A percentile compares a stretch with the other conserved stretches of the same genome.
These are phyloP conservation scores for Cordyceps cicadae DNA, from an alignment of 2,329 filamentous ascomycete species.

Conservation along the genomic window DNA sequence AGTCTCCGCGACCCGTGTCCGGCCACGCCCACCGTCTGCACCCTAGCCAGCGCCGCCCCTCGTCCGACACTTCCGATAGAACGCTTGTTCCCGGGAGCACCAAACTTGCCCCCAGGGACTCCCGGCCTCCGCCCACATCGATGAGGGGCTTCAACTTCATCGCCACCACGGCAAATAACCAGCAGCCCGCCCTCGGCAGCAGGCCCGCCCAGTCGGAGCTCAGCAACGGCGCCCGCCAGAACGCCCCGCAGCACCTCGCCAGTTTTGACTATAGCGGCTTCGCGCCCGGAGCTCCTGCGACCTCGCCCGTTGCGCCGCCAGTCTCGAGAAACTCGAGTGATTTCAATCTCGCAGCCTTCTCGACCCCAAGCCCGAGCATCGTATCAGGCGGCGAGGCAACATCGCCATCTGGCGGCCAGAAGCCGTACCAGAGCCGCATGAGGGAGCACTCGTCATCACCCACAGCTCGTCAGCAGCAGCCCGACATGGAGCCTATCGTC, in stretches of 20 bases:
- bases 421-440: neutral
- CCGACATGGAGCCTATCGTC: constrained; percentile 25
- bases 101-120: constrained; percentile 13
- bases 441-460: constrained; percentile 15
- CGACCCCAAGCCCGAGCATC: neutral
- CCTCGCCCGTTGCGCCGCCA: neutral
- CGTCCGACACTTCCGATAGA: constrained; percentile 24
- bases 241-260: neutral
- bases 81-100: constrained; percentile 13
- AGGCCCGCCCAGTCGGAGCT: neutral
- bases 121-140: constrained; percentile 24
- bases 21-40: constrained; percentile 17
- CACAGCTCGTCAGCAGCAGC: constrained; percentile 12
- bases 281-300: neutral
- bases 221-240: neutral
- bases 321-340: neutral
- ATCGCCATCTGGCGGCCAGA: neutral
- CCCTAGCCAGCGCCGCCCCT: constrained; percentile 21
- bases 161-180: neutral
- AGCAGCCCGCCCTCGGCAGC: neutral
- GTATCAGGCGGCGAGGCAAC: neutral
- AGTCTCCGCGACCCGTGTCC: neutral
- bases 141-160: constrained; percentile 24
- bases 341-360: neutral
- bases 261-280: neutral